phyloP scores from a whole-genome alignment of 2,329 filamentous ascomycete genomes.

The Cadophora malorum region DNA sequence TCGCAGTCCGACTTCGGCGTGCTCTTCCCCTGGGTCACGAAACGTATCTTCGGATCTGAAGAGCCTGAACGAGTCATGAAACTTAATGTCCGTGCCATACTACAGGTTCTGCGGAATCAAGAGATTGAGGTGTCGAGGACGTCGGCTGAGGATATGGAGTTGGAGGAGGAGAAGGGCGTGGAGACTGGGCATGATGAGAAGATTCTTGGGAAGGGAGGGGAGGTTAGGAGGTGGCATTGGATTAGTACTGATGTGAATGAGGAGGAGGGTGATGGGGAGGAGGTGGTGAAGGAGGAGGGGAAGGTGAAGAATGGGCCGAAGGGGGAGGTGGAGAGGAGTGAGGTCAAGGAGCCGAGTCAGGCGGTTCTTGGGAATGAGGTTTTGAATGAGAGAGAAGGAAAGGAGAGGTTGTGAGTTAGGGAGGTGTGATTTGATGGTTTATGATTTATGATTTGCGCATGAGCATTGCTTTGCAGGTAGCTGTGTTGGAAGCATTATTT shows the following conservation, averaged over 20 bases:
- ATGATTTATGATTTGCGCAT: conserved; percentile 9
- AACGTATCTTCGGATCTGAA: conserved; percentile 61
- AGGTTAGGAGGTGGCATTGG: conserved; percentile 43
- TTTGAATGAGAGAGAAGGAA: conserved; percentile 25
- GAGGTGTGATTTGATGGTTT: conserved; percentile 2
- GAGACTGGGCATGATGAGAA: conserved; percentile 36
- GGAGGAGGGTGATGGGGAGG: conserved; percentile 30
- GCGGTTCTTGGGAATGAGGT: conserved; percentile 39
- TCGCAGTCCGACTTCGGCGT: conserved; percentile 85
- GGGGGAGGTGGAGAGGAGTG: conserved; percentile 25
- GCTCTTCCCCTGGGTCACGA: conserved; percentile 75
- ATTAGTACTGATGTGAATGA: conserved; percentile 37
- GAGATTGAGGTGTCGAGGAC: conserved; percentile 57
- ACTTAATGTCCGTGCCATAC: conserved; percentile 63
- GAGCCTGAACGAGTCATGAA: conserved; percentile 64
- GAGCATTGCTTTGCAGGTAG: neutral
- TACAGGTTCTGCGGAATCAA: conserved; percentile 62
- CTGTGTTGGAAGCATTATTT: neutral
- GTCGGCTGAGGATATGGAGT: conserved; percentile 48
- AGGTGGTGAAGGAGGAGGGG: conserved; percentile 25
- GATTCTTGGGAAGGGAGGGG: conserved; percentile 38
- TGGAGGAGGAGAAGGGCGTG: conserved; percentile 26
- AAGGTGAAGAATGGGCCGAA: conserved; percentile 23
- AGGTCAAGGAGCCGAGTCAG: conserved; percentile 30
- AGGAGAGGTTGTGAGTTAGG: conserved; percentile 20